Percentiles rank a stretch among this genome's conserved stretches.
Evolutionary conservation across 1,139 yeast genomes (phyloP).

Genomic region (Debaryomyces sp.): DNA sequence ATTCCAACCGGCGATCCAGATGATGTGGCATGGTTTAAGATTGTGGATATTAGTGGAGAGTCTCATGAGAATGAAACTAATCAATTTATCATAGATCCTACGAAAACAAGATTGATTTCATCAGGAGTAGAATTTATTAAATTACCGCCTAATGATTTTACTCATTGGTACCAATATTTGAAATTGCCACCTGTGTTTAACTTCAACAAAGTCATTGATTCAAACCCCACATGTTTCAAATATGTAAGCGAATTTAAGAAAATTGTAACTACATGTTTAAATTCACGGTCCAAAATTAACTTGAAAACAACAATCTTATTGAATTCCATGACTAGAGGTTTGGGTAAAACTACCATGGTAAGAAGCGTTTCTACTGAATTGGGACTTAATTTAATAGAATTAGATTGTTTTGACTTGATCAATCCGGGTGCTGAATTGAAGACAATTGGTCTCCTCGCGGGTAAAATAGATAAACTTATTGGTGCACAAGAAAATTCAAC

Average conservation of each 20-base stretch:
- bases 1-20: slow-evolving; percentile 69
- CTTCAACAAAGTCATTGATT: slow-evolving; percentile 21
- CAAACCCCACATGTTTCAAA: slow-evolving; percentile 32
- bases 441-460: slow-evolving; percentile 75
- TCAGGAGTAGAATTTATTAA: slow-evolving; percentile 55
- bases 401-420: slow-evolving; percentile 68
- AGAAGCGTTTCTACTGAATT: slow-evolving; percentile 55
- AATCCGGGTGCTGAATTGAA: slow-evolving; percentile 75
- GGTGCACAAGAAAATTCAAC: slow-evolving; percentile 19
- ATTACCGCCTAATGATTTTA: slow-evolving; percentile 36
- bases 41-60: slow-evolving; percentile 44
- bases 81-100: slow-evolving; percentile 66
- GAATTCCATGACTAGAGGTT: slow-evolving; percentile 70
- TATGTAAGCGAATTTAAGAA: slow-evolving; percentile 57
- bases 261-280: slow-evolving; percentile 49
- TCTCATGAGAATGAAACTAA: slow-evolving; percentile 27
- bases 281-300: slow-evolving; percentile 29
- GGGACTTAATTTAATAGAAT: slow-evolving; percentile 69
- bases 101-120: slow-evolving; percentile 66
- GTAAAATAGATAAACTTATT: slow-evolving; percentile 65
- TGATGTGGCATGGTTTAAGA: slow-evolving; percentile 83
- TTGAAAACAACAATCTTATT: slow-evolving; percentile 67
- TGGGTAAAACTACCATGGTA: slow-evolving; percentile 76
- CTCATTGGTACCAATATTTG: slow-evolving; percentile 55
- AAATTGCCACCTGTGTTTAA: slow-evolving; percentile 43